These are phyloP conservation scores for Claviceps humidiphila DNA, from an alignment of 2,329 filamentous ascomycete species.

Conservation along the genomic window DNA sequence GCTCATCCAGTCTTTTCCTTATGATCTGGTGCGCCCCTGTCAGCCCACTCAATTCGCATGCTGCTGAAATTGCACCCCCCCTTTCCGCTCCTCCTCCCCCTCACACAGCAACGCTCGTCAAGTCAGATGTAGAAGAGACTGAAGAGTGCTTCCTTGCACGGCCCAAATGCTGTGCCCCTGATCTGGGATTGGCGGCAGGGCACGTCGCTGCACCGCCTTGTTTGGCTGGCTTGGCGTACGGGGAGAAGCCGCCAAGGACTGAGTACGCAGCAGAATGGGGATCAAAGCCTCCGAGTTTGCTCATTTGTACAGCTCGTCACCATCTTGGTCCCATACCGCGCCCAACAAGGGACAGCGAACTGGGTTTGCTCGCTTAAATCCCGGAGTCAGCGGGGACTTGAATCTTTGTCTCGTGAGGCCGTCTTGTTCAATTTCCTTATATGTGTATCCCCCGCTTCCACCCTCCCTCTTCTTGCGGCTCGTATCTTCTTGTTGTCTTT, in stretches of 20 bases:
- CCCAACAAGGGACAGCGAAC: slow-evolving; percentile 10
- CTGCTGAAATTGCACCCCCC: background rate
- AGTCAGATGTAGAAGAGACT: background rate
- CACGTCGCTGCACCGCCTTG: slow-evolving; percentile 9
- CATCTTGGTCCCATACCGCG: slow-evolving; percentile 17
- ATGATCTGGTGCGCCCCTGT: slow-evolving; percentile 1
- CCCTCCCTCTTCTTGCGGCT: slow-evolving; percentile 12
- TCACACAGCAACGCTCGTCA: background rate
- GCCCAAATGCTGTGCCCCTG: slow-evolving; percentile 9
- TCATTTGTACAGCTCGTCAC: slow-evolving; percentile 18
- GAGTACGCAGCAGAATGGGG: slow-evolving; percentile 2
- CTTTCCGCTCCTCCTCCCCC: background rate
- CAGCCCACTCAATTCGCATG: background rate
- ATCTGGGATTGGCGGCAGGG: slow-evolving; percentile 8
- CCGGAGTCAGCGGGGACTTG: slow-evolving; percentile 2
- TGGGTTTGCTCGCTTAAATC: slow-evolving; percentile 6
- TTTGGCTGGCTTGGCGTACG: slow-evolving; percentile 1
- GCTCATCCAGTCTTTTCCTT: slow-evolving; percentile 1
- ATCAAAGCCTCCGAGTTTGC: slow-evolving; percentile 9
- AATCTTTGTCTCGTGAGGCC: slow-evolving; percentile 1
- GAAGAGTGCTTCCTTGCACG: slow-evolving; percentile 8
- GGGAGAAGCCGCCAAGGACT: background rate
- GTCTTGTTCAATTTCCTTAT: slow-evolving; percentile 16
- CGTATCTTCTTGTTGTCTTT: slow-evolving; percentile 9
- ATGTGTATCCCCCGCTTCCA: slow-evolving; percentile 21